phyloP scores from a whole-genome alignment of 371 early-diverging fungal species.

The Apophysomyces trapeziformis region DNA sequence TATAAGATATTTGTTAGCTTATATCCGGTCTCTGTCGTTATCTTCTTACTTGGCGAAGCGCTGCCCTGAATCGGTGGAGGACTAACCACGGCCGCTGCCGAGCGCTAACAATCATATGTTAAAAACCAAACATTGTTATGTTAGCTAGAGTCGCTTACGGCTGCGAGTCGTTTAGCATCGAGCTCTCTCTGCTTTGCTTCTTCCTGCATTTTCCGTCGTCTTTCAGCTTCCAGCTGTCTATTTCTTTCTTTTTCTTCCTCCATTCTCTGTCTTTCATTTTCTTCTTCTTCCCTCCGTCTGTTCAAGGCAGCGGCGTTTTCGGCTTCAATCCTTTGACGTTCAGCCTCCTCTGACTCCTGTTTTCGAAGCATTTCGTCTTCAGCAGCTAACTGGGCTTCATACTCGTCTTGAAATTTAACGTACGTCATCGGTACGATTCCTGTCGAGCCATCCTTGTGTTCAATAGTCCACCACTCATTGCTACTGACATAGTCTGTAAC shows the following conservation, averaged over 20 bases:
- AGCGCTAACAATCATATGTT: neutral
- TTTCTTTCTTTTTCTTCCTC: conserved; percentile 30
- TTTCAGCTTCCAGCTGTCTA: conserved; percentile 43
- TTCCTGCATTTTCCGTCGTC: conserved; percentile 43
- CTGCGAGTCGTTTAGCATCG: conserved; percentile 17
- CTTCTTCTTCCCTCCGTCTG: conserved; percentile 33
- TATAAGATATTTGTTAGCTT: conserved; percentile 17
- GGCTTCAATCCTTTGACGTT: conserved; percentile 34
- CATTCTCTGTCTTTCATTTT: conserved; percentile 16
- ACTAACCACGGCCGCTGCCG: conserved; percentile 23
- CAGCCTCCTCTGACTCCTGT: conserved; percentile 35
- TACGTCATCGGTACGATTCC: conserved; percentile 66
- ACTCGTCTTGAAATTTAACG: conserved; percentile 53
- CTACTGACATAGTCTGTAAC: conserved; percentile 76
- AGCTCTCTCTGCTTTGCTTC: conserved; percentile 31
- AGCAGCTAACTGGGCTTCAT: conserved; percentile 32
- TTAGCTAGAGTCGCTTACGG: conserved; percentile 10
- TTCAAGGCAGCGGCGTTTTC: conserved; percentile 31
- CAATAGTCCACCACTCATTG: conserved; percentile 78
- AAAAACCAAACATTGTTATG: neutral
- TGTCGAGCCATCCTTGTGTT: conserved; percentile 46
- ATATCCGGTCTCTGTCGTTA: conserved; percentile 7
- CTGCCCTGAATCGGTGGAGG: conserved; percentile 25
- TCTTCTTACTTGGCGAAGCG: conserved; percentile 10
- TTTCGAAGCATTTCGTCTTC: conserved; percentile 34